phyloP scores from a whole-genome alignment of 2,329 filamentous ascomycete species.

The Macroventuria anomochaeta region DNA sequence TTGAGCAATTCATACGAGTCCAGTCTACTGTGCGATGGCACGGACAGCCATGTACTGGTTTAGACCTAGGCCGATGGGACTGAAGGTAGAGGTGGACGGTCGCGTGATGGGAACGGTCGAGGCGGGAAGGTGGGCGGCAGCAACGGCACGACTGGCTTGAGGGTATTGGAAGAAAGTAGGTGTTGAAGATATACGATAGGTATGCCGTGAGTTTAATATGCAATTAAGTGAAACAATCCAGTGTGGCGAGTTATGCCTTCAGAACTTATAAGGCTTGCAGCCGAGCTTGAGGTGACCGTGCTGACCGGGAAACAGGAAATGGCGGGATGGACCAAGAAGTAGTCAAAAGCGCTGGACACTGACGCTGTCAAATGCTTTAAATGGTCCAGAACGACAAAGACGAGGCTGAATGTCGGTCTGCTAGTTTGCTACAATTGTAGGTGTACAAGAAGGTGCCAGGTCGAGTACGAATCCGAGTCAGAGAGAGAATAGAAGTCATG shows the following conservation, averaged over 20 bases:
- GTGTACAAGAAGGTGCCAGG: constrained; percentile 1
- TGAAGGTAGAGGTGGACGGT: constrained; percentile 10
- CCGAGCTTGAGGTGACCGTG: constrained; percentile 22
- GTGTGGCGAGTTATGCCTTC: constrained; percentile 6
- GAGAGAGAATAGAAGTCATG: constrained; percentile 15
- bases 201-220: constrained; percentile 2
- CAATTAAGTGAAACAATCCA: constrained; percentile 14
- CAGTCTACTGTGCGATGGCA: constrained; percentile 21
- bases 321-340: constrained; percentile 1
- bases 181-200: not conserved
- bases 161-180: not conserved
- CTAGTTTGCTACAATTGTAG: not conserved
- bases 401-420: constrained; percentile 6
- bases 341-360: constrained; percentile 1
- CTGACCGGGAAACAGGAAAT: constrained; percentile 24
- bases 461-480: constrained; percentile 8
- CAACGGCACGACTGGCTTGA: not conserved
- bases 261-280: constrained; percentile 7
- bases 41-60: constrained; percentile 31
- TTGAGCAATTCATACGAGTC: constrained; percentile 48
- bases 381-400: not conserved
- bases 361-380: constrained; percentile 4
- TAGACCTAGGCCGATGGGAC: constrained; percentile 9
- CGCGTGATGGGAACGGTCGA: constrained; percentile 12
- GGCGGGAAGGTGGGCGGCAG: not conserved